Percentiles rank a stretch among this genome's conserved stretches.
phyloP scores from a whole-genome alignment of 2,329 filamentous ascomycete species.

The Lithohypha guttulata region DNA sequence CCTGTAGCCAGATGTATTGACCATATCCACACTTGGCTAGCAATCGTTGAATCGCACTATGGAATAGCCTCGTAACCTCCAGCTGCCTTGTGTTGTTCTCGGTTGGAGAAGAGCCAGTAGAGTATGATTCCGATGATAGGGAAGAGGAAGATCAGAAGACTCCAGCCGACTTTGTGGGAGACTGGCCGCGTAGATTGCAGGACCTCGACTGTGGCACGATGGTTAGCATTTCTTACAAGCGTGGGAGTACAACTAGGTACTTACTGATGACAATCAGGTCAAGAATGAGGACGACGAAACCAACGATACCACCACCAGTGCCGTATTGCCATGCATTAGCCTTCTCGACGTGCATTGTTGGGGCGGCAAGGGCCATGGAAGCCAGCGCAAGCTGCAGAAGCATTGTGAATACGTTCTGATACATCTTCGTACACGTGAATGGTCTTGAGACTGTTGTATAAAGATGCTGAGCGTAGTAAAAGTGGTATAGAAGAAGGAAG shows the following conservation, averaged over 20 bases:
- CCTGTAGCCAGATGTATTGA: no score
- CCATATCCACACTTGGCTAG: no score
- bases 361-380: slow-evolving; percentile 9
- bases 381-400: slow-evolving; percentile 10
- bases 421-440: no score
- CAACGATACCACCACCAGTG: slow-evolving; percentile 15
- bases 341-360: neutral
- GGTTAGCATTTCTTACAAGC: neutral
- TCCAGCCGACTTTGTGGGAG: slow-evolving; percentile 13
- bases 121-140: slow-evolving; percentile 16
- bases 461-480: no score
- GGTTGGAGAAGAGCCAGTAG: slow-evolving; percentile 18
- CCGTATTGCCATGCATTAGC: slow-evolving; percentile 13
- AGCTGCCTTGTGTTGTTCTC: slow-evolving; percentile 11
- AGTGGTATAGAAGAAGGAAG: no score
- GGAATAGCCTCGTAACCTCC: slow-evolving; percentile 15
- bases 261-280: slow-evolving; percentile 16
- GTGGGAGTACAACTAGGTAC: neutral
- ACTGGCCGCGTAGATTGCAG: slow-evolving; percentile 14
- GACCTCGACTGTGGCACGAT: slow-evolving; percentile 13
- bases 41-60: no score
- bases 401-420: neutral
- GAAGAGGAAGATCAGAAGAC: slow-evolving; percentile 16
- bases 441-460: no score
- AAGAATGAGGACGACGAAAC: slow-evolving; percentile 14